A percentile compares a stretch with the other conserved stretches of the same genome.
Conservation (phyloP, 2,329 filamentous ascomycete species). For the Claviceps quebecensis region DNA sequence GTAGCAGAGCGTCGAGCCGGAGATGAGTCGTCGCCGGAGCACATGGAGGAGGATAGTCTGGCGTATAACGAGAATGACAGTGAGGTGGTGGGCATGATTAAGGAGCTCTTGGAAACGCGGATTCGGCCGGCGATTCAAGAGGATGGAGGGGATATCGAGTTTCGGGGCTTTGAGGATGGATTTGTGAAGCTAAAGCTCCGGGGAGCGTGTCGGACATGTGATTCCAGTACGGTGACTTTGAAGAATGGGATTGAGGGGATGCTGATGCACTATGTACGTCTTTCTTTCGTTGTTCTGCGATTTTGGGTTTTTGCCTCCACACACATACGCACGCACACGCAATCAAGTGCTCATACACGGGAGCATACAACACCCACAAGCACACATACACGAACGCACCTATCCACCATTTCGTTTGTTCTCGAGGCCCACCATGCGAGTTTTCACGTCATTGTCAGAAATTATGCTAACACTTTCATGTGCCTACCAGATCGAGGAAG, state of each 20-base stretch:
- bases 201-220: slow-evolving; percentile 88
- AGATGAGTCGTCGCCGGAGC: slow-evolving; percentile 17
- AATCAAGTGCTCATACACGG: too few species aligned
- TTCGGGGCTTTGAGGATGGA: slow-evolving; percentile 71
- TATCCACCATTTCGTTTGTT: too few species aligned
- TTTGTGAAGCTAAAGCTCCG: slow-evolving; percentile 76
- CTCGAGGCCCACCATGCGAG: too few species aligned
- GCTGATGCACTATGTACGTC: slow-evolving; percentile 85
- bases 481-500: slow-evolving; percentile 67
- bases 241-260: slow-evolving; percentile 98
- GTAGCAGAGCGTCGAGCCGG: slow-evolving; percentile 47
- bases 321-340: too few species aligned
- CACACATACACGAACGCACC: too few species aligned
- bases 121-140: slow-evolving; percentile 95
- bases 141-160: slow-evolving; percentile 95
- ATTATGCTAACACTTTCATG: background rate
- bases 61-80: slow-evolving; percentile 81
- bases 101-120: slow-evolving; percentile 87
- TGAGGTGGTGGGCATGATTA: slow-evolving; percentile 96
- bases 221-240: slow-evolving; percentile 89
- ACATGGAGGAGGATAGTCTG: slow-evolving; percentile 49
- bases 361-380: too few species aligned
- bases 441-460: too few species aligned
- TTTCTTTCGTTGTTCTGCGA: background rate
- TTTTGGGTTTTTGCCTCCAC: too few species aligned